Conservation (phyloP, 768 basidiomycete genomes). For the Termitomyces sp. region DNA sequence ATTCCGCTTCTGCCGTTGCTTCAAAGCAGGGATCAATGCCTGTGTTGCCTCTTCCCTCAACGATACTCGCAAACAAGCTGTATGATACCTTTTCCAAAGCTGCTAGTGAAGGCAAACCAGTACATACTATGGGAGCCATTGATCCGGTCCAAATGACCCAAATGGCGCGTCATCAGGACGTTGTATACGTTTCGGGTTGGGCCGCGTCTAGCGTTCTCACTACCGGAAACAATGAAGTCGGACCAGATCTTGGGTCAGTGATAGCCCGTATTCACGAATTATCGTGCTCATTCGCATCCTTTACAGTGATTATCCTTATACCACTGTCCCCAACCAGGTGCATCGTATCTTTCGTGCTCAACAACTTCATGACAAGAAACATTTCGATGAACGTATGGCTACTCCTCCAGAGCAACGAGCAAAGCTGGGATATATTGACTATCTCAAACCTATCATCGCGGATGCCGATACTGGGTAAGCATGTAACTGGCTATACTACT, state of each 20-base stretch:
- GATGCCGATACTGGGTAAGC: constrained; percentile 91
- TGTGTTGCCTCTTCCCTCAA: constrained; percentile 70
- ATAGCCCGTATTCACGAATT: constrained; percentile 9
- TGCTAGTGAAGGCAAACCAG: constrained; percentile 59
- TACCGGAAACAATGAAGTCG: constrained; percentile 88
- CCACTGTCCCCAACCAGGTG: constrained; percentile 94
- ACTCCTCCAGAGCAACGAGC: constrained; percentile 59
- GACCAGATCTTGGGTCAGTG: constrained; percentile 85
- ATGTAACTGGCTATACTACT: neutral
- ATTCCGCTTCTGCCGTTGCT: constrained; percentile 75
- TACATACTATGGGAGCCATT: constrained; percentile 91
- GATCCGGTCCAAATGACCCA: constrained; percentile 96
- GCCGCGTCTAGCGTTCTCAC: constrained; percentile 83
- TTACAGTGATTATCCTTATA: constrained; percentile 88
- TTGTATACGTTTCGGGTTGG: constrained; percentile 93
- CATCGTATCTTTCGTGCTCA: constrained; percentile 90
- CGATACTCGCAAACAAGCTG: constrained; percentile 85
- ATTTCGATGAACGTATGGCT: constrained; percentile 82
- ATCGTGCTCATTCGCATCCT: neutral
- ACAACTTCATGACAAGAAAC: constrained; percentile 89
- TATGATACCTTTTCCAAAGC: constrained; percentile 62
- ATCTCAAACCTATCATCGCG: constrained; percentile 89
- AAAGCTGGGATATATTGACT: constrained; percentile 79
- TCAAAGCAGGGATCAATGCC: constrained; percentile 89
- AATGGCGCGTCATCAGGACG: constrained; percentile 84